Base-by-base conservation (phyloP, 192 early-diverging fungal genomes). In the Coemansia sp. region DNA sequence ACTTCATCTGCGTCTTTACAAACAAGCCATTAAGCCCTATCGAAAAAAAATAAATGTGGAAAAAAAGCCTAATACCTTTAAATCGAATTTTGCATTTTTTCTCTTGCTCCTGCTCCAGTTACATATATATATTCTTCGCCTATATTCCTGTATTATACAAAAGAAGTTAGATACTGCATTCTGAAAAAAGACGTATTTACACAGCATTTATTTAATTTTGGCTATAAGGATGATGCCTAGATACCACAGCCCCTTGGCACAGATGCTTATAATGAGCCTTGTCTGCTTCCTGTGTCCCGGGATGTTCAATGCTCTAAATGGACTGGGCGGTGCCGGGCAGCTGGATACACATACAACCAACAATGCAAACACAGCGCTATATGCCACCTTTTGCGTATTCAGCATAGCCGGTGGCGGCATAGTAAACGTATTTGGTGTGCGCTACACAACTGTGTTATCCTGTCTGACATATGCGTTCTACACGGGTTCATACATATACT, bases 281-380 rank as follows among this genome's bases (percentile, higher is more conserved):
- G 85, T 89, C 53, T 89, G 88, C 71, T 91, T 91, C 73, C 83
- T 85, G 54, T 87, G 88, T 57, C 89, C 89, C 4, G 89, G 89
- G 24, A 91, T 91, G 86, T 92, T 88, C 52, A 90, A 90, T 49
- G 87, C 88, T 18, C 74, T 89, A 28, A 81, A 79, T 63, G 77
- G 84, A 0, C 62, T 89, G 45, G 88, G 88, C 55, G 88, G 87
- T 39, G 87, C 78, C 36, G 90, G 91, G 22, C 84, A 86, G 62
- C 62, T 86, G 24, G 76, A 78, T 61, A 74, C 83, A 8, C 75
- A 65, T 11, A 85, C 84, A 25, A 82, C 84, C 24, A 84, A 86
- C 69, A 83, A 90, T 36, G 89, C 88, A 67, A 87, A 88, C 69
- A 84, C 89, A 28, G 88, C 90, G 27, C 81, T 92, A 10, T 88